These are phyloP conservation scores for Teratosphaeria destructans DNA, from an alignment of 2,329 filamentous ascomycete species.

Conservation along the genomic window DNA sequence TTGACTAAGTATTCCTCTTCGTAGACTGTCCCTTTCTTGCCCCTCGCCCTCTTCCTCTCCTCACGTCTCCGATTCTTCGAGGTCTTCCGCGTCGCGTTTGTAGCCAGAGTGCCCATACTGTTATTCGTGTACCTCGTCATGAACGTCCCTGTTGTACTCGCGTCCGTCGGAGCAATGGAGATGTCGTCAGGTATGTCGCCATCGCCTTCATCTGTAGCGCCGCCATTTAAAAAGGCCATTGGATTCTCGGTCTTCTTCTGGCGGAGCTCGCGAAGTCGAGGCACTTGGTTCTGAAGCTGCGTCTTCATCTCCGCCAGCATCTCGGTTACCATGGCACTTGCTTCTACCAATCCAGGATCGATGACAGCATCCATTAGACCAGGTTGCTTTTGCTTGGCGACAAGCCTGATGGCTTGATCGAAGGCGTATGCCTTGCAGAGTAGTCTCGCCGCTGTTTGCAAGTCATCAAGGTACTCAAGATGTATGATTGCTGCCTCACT, in stretches of 20 bases:
- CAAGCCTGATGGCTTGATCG: conserved; percentile 73
- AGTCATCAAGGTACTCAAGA: conserved; percentile 66
- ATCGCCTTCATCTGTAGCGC: conserved; percentile 23
- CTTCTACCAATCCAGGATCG: conserved; percentile 70
- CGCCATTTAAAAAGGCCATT: conserved; percentile 70
- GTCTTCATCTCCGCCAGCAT: conserved; percentile 85
- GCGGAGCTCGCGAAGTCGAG: conserved; percentile 73
- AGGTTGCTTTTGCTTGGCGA: conserved; percentile 49
- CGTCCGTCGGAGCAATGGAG: conserved; percentile 75
- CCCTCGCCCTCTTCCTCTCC: conserved; percentile 87
- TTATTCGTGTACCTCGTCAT: conserved; percentile 88
- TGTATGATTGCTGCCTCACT: conserved; percentile 68
- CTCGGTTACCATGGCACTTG: conserved; percentile 73
- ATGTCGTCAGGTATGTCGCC: conserved; percentile 83
- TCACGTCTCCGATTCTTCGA: conserved; percentile 81
- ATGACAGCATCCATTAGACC: conserved; percentile 56
- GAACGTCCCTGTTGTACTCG: conserved; percentile 69
- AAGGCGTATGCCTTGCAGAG: conserved; percentile 85
- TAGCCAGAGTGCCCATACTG: conserved; percentile 58
- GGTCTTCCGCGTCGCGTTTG: conserved; percentile 65
- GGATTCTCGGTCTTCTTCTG: conserved; percentile 74
- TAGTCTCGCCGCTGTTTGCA: conserved; percentile 59
- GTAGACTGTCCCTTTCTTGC: conserved; percentile 94
- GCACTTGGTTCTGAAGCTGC: conserved; percentile 75
- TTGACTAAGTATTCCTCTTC: conserved; percentile 96